Conservation (phyloP, 106 monocot genomes). For the Dendrobium huoshanense region DNA sequence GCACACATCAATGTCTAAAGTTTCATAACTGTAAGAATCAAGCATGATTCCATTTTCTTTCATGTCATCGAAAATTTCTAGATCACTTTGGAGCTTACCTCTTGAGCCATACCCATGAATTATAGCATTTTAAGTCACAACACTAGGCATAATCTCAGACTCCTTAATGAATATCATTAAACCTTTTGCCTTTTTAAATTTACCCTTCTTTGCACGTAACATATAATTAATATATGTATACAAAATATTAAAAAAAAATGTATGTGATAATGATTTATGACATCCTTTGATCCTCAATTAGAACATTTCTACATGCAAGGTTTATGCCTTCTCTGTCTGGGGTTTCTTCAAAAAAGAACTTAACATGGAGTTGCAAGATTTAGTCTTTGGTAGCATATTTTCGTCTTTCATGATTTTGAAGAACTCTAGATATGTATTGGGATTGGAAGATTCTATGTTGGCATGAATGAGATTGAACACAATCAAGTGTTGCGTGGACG, state of each 20-base stretch:
- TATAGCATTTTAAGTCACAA: slow-evolving; percentile 66
- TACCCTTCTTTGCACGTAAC: slow-evolving; percentile 68
- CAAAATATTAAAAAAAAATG: slow-evolving; percentile 5
- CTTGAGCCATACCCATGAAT: slow-evolving; percentile 47
- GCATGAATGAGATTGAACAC: background rate
- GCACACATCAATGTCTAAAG: slow-evolving; percentile 37
- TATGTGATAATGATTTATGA: slow-evolving; percentile 49
- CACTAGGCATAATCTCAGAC: slow-evolving; percentile 41
- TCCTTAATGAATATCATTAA: slow-evolving; percentile 62
- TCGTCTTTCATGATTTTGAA: background rate
- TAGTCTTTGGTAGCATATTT: background rate
- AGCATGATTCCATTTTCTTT: slow-evolving; percentile 41
- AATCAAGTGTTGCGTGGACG: background rate
- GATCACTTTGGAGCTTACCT: slow-evolving; percentile 34
- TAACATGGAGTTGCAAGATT: slow-evolving; percentile 2
- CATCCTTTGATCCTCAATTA: slow-evolving; percentile 25
- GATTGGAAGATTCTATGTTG: background rate
- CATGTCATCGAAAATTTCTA: slow-evolving; percentile 45
- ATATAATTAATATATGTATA: slow-evolving; percentile 63
- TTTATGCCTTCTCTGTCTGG: slow-evolving; percentile 52
- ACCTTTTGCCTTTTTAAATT: slow-evolving; percentile 43
- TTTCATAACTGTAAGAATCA: slow-evolving; percentile 58
- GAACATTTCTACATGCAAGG: slow-evolving; percentile 75
- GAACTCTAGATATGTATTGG: background rate
- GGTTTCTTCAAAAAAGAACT: background rate